Percentiles rank a stretch among this genome's conserved stretches.
Conservation (phyloP, 179 eudicot genomes). For the Sideroxylon spinosum region DNA sequence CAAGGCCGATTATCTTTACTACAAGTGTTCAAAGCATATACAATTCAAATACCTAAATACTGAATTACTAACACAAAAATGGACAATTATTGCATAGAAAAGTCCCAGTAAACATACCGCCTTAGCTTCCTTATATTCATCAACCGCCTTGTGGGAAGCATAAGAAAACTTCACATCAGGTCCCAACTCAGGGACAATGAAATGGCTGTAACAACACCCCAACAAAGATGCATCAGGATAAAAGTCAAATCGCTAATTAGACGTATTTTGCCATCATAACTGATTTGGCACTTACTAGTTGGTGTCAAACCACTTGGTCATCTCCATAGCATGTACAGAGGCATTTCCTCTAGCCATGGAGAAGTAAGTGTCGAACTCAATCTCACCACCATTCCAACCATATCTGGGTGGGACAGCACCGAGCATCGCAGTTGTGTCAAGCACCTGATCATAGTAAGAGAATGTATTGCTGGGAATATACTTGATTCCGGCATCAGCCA, state of each 20-base stretch:
- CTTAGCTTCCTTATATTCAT: slow-evolving; percentile 75
- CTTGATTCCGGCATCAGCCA: slow-evolving; percentile 66
- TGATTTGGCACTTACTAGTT: slow-evolving; percentile 53
- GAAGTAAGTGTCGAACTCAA: slow-evolving; percentile 65
- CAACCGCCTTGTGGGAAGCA: slow-evolving; percentile 71
- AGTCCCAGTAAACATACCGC: slow-evolving; percentile 37
- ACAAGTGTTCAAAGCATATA: neutral
- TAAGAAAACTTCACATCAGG: slow-evolving; percentile 66
- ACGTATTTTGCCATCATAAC: neutral
- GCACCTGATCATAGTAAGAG: slow-evolving; percentile 68
- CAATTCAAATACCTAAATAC: neutral
- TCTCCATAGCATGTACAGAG: slow-evolving; percentile 74
- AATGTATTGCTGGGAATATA: slow-evolving; percentile 78
- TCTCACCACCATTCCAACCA: slow-evolving; percentile 69
- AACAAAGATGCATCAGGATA: slow-evolving; percentile 12
- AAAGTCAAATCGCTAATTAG: neutral
- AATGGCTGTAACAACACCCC: slow-evolving; percentile 51
- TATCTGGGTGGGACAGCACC: slow-evolving; percentile 78
- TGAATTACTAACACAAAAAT: neutral
- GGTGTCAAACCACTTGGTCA: slow-evolving; percentile 91
- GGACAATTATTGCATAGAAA: neutral
- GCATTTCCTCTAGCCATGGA: slow-evolving; percentile 85
- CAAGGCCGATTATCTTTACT: neutral
- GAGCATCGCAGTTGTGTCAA: slow-evolving; percentile 72
- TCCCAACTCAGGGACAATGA: slow-evolving; percentile 76